Percentiles rank a stretch among this genome's conserved stretches.
Evolutionary conservation across 2,329 filamentous ascomycete species (phyloP).

Genomic region (Fusarium mangiferae): DNA sequence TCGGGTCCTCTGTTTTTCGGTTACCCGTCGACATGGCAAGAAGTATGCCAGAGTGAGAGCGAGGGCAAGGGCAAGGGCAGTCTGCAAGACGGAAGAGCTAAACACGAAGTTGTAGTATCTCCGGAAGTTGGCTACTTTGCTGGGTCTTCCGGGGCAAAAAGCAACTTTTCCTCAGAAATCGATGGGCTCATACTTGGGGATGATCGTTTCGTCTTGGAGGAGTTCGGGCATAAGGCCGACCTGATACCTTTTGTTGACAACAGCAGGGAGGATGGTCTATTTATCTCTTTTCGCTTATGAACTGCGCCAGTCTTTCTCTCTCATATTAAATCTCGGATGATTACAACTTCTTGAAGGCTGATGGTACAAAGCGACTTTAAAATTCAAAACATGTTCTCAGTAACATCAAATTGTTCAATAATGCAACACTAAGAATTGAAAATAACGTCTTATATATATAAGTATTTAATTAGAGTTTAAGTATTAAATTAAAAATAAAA

Average conservation of each 20-base stretch:
- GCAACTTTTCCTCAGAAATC: background rate
- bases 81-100: background rate
- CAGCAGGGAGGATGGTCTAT: background rate
- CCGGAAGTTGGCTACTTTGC: background rate
- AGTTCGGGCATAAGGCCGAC: background rate
- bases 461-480: no score
- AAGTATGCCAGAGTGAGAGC: background rate
- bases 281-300: background rate
- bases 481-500: no score
- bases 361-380: no score
- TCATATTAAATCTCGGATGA: no score
- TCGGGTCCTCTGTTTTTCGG: background rate
- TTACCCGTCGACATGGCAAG: background rate
- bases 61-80: background rate
- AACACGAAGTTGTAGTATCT: background rate
- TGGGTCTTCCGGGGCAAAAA: background rate
- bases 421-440: background rate
- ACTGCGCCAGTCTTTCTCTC: no score
- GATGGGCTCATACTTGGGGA: background rate
- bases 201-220: background rate
- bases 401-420: background rate
- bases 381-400: background rate
- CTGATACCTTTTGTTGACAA: background rate
- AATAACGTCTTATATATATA: background rate
- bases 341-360: background rate